A percentile compares a stretch with the other conserved stretches of the same genome.
phyloP scores from a whole-genome alignment of 768 basidiomycete species.

The Agrocybe praecox region DNA sequence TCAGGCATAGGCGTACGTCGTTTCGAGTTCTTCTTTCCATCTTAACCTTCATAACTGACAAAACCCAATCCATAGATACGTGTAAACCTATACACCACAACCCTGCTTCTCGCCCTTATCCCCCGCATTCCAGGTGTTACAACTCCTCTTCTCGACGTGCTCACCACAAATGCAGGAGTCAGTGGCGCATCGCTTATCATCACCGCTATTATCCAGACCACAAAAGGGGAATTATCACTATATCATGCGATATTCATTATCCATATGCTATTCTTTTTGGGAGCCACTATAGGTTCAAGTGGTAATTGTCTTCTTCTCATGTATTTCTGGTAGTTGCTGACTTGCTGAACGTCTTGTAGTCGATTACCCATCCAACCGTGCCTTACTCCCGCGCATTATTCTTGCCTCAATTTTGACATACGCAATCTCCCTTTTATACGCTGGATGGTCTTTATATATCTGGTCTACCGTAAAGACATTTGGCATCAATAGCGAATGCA shows the following conservation, averaged over 20 bases:
- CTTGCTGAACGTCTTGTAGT: neutral
- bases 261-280: neutral
- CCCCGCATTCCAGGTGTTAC: neutral
- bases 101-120: neutral
- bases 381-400: neutral
- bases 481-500: neutral
- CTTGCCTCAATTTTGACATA: neutral
- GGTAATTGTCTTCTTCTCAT: neutral
- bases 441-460: neutral
- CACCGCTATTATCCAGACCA: neutral
- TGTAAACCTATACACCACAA: neutral
- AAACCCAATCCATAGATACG: neutral
- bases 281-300: neutral
- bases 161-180: neutral
- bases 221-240: neutral
- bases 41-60: neutral
- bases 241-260: neutral
- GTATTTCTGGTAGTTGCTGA: no score
- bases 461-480: neutral
- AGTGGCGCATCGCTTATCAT: neutral
- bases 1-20: neutral
- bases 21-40: neutral
- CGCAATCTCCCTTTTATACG: neutral
- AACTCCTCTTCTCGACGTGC: neutral
- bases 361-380: neutral